These are phyloP conservation scores for Neoboletus subvelutipes DNA, from an alignment of 768 basidiomycete species.

Conservation along the genomic window DNA sequence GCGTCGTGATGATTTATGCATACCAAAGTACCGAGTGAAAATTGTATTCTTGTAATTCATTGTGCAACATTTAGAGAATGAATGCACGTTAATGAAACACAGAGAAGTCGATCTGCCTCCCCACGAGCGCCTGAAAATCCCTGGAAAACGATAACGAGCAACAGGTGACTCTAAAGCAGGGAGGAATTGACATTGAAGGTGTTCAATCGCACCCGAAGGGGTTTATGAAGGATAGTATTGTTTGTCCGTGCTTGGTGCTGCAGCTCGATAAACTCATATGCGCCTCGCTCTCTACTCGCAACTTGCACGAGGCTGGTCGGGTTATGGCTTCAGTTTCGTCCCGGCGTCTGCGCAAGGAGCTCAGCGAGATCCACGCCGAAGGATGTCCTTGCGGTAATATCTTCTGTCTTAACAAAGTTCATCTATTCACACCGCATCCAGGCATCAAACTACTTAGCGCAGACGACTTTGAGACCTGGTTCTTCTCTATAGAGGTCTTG, in stretches of 20 bases:
- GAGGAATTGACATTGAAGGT: slow-evolving; percentile 44
- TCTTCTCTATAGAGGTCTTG: slow-evolving; percentile 77
- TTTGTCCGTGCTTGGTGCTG: slow-evolving; percentile 40
- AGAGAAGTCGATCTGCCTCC: slow-evolving; percentile 50
- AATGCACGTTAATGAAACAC: slow-evolving; percentile 25
- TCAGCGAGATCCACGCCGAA: slow-evolving; percentile 62
- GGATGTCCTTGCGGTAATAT: slow-evolving; percentile 64
- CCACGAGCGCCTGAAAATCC: slow-evolving; percentile 67
- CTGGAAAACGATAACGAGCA: slow-evolving; percentile 39
- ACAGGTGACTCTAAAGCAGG: slow-evolving; percentile 74
- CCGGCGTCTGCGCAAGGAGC: slow-evolving; percentile 68
- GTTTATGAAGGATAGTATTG: slow-evolving; percentile 32
- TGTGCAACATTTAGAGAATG: slow-evolving; percentile 11
- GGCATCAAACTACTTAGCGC: slow-evolving; percentile 74
- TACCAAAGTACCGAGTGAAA: slow-evolving; percentile 1
- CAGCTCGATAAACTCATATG: slow-evolving; percentile 7
- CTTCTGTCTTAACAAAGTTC: not conserved
- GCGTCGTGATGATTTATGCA: slow-evolving; percentile 2
- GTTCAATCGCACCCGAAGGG: not conserved
- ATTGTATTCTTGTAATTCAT: slow-evolving; percentile 27
- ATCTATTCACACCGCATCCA: slow-evolving; percentile 26
- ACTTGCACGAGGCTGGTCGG: slow-evolving; percentile 19
- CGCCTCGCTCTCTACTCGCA: slow-evolving; percentile 2
- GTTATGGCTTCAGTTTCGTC: slow-evolving; percentile 62
- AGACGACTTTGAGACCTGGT: slow-evolving; percentile 77